phyloP scores from a whole-genome alignment of 495 filamentous ascomycete genomes.

The Trichocladium uniseriatum region DNA sequence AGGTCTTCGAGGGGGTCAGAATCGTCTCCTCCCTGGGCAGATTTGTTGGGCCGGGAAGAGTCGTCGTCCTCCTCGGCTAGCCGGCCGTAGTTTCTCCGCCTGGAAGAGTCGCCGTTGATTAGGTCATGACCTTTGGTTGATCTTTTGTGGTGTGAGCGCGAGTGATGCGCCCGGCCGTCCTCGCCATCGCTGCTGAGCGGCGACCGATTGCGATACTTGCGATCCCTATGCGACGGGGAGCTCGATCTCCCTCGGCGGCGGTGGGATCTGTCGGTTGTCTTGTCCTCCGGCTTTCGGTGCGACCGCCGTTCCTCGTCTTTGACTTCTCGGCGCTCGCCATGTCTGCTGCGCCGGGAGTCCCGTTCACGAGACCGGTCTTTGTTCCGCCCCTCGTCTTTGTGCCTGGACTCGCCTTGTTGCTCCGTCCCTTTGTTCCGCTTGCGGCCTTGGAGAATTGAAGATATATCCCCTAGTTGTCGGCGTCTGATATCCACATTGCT shows the following conservation, averaged over 20 bases:
- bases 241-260: slow-evolving; percentile 16
- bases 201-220: slow-evolving; percentile 19
- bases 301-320: slow-evolving; percentile 2
- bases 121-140: slow-evolving; percentile 11
- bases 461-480: slow-evolving; percentile 45
- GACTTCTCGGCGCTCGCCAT: not conserved
- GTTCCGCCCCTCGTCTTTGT: not conserved
- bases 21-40: slow-evolving; percentile 34
- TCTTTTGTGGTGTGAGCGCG: slow-evolving; percentile 4
- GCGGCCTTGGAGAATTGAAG: slow-evolving; percentile 39
- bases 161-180: not conserved
- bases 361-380: slow-evolving; percentile 1
- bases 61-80: slow-evolving; percentile 12
- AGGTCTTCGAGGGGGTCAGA: slow-evolving; percentile 73
- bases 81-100: slow-evolving; percentile 14
- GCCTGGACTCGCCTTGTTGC: not conserved
- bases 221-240: slow-evolving; percentile 15
- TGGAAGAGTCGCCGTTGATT: slow-evolving; percentile 5
- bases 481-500: slow-evolving; percentile 36
- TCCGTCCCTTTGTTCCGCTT: slow-evolving; percentile 26
- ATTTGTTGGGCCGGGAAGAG: not conserved
- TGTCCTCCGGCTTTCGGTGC: slow-evolving; percentile 9
- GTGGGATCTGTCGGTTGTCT: not conserved
- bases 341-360: not conserved
- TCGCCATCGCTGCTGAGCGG: slow-evolving; percentile 14